Evolutionary conservation across 345 rosid species (phyloP).

Genomic region (Hibiscus syriacus): DNA sequence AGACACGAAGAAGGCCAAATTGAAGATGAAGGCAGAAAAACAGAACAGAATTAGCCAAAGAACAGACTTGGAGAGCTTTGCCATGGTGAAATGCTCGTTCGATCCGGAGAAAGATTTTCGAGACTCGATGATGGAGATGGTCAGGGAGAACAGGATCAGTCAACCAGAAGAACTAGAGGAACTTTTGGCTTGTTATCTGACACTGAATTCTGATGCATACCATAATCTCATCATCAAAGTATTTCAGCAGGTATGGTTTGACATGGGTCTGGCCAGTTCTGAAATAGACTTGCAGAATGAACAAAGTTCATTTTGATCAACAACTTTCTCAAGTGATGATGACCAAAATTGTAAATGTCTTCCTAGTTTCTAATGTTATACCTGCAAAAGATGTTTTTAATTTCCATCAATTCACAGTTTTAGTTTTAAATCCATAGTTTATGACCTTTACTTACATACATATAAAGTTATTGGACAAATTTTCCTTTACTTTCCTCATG

Average conservation of each 20-base stretch:
- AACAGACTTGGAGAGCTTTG: constrained; percentile 46
- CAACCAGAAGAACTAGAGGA: constrained; percentile 67
- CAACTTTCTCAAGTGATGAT: neutral
- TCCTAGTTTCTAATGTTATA: neutral
- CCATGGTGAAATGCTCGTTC: constrained; percentile 61
- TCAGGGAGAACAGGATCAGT: constrained; percentile 50
- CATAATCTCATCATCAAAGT: constrained; percentile 86
- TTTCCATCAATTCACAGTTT: neutral
- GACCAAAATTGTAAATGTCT: constrained; percentile 13
- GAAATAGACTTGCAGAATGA: constrained; percentile 21
- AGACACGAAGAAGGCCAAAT: constrained; percentile 50
- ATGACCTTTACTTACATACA: neutral
- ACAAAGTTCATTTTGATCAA: constrained; percentile 9
- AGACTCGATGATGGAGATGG: constrained; percentile 93
- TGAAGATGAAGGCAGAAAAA: constrained; percentile 37
- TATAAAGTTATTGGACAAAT: neutral
- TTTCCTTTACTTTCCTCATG: neutral
- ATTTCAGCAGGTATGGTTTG: constrained; percentile 70
- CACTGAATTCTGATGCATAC: constrained; percentile 56
- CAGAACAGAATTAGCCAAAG: constrained; percentile 25
- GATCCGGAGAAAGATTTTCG: constrained; percentile 76
- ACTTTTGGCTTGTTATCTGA: constrained; percentile 78
- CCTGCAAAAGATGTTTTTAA: neutral
- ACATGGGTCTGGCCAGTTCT: constrained; percentile 29
- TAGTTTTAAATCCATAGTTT: neutral